phyloP scores from a whole-genome alignment of 73 alveolate species.

The Symbiodinium pilosum region DNA sequence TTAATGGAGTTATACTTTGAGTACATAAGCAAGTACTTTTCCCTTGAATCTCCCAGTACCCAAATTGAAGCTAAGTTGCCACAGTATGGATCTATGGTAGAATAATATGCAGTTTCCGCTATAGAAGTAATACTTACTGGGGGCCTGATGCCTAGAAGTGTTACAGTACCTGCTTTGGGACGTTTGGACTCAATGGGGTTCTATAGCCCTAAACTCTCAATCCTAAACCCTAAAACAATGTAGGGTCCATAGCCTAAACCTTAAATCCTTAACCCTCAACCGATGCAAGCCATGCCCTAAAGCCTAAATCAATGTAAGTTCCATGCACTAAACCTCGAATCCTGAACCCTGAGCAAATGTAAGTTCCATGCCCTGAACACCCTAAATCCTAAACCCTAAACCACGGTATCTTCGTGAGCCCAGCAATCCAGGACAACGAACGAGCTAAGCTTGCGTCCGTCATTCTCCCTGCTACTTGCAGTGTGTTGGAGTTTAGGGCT shows the following conservation, averaged over 20 bases:
- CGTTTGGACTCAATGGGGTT: too few relatives aligned
- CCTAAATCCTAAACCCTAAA: neutral
- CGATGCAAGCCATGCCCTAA: neutral
- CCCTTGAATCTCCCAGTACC: too few relatives aligned
- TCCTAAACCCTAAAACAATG: too few relatives aligned
- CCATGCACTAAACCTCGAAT: neutral
- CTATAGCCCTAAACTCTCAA: neutral
- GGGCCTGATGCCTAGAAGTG: too few relatives aligned
- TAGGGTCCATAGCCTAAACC: neutral
- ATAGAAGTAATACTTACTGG: too few relatives aligned
- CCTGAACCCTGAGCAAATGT: neutral
- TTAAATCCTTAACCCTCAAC: neutral
- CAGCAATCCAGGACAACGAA: constrained; percentile 37
- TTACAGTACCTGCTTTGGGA: too few relatives aligned
- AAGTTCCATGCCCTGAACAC: neutral
- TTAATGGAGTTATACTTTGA: too few relatives aligned
- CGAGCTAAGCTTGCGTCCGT: constrained; percentile 62
- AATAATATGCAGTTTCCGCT: too few relatives aligned
- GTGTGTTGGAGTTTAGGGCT: neutral
- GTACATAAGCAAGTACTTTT: too few relatives aligned
- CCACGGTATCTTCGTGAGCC: neutral
- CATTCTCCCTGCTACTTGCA: constrained; percentile 15
- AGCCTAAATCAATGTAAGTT: neutral
- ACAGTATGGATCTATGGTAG: too few relatives aligned
- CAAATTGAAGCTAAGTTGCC: too few relatives aligned